Base-by-base conservation (phyloP, 2,329 filamentous ascomycete species). In the Arthrobotrys pseudoclavata region DNA sequence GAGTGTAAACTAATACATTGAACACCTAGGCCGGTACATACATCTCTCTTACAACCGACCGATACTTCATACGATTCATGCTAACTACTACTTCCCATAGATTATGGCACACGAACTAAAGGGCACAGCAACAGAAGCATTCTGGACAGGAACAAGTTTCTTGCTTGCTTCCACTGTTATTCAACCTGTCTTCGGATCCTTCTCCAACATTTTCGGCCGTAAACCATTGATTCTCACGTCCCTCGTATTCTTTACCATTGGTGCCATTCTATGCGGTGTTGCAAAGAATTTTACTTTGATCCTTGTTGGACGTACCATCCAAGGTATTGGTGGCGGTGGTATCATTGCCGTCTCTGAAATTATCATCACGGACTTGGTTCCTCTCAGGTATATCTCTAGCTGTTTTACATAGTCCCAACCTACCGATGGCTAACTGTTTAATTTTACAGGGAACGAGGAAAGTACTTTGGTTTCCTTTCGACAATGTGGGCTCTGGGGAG, bases 121-220 rank as follows among this genome's bases (percentile, higher is more conserved):
- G 29, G 87, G 88, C 50, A 86, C 85, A 0, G 87, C 87, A 1
- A 86, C 89, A 34, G 85, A 92, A 83, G 89, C 89, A 0, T 92
- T 92, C 81, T 92, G 90, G 91, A 87, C 89, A 12, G 91, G 90
- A 1, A 92, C 91, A 3, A 89, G 89, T 15, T 93, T 91, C 79
- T 84, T 93, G 3, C 86, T 93, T 4, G 88, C 89, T 2, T 89
- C 88, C 69, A 89, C 90, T 0, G 87, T 90, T 31, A 86, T 88
- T 48, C 87, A 90, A 80, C 89, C 88, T 47, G 83, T 84, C 76
- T 82, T 84, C 81, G 84, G 80, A 26, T 82, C 83, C 1, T 81
- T 86, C 45, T 84, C 83, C 50, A 81, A 85, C 76, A 83, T 84
- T 13, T 85, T 86, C 69, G 85, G 85, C 1, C 83, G 85, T 6